Evolutionary conservation across 2,329 filamentous ascomycete species (phyloP).

Genomic region (Blumeria graminis): DNA sequence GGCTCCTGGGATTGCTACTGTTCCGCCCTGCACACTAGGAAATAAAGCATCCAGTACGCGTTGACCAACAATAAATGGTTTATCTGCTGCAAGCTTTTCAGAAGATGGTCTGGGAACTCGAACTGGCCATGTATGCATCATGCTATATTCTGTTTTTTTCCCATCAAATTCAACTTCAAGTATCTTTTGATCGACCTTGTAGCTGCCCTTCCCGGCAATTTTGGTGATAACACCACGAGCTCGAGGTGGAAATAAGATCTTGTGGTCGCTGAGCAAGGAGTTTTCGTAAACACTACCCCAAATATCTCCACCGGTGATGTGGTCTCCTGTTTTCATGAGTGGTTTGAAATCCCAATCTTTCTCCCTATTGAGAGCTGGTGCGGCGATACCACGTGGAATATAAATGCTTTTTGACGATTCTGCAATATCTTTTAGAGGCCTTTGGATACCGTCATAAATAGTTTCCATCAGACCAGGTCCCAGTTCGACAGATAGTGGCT

Average conservation of each 20-base stretch:
- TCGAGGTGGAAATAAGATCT: constrained; percentile 73
- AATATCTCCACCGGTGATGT: constrained; percentile 87
- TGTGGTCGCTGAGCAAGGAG: constrained; percentile 80
- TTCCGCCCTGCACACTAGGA: constrained; percentile 89
- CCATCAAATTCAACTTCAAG: constrained; percentile 94
- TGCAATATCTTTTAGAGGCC: constrained; percentile 70
- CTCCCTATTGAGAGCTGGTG: constrained; percentile 66
- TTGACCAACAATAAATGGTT: constrained; percentile 89
- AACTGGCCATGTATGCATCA: constrained; percentile 99
- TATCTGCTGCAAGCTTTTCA: constrained; percentile 73
- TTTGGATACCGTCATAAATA: constrained; percentile 98
- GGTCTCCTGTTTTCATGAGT: constrained; percentile 78
- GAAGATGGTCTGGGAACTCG: constrained; percentile 80
- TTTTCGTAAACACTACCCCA: constrained; percentile 94
- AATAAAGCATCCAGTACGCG: constrained; percentile 90
- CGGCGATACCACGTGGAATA: constrained; percentile 79
- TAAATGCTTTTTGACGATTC: constrained; percentile 69
- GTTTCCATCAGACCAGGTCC: constrained; percentile 94
- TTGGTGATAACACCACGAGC: constrained; percentile 79
- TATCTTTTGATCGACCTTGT: constrained; percentile 83
- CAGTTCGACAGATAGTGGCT: constrained; percentile 91
- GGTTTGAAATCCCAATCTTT: constrained; percentile 97
- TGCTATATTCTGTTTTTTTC: constrained; percentile 76
- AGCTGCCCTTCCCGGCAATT: constrained; percentile 72
- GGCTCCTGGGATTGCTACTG: constrained; percentile 90